Evolutionary conservation across 352 stramenopile species (phyloP).

Genomic region (Globisporangium parvum): DNA sequence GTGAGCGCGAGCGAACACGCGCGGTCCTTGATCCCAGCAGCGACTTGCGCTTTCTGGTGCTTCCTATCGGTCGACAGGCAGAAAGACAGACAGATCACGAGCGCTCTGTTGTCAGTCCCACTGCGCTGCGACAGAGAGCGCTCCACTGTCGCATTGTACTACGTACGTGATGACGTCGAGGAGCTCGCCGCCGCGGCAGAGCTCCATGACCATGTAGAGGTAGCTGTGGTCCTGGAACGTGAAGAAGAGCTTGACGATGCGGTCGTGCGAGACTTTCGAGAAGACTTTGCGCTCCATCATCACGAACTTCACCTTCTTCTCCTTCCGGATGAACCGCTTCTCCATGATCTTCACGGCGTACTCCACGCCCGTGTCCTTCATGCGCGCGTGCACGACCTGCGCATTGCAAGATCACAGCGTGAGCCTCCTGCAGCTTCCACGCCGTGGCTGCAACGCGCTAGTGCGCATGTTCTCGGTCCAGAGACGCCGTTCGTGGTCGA

Average conservation of each 20-base stretch:
- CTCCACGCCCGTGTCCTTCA: slow-evolving; percentile 82
- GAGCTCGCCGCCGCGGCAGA: slow-evolving; percentile 80
- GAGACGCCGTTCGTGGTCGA: not conserved
- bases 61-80: too few species aligned
- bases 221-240: slow-evolving; percentile 88
- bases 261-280: slow-evolving; percentile 83
- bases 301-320: slow-evolving; percentile 90
- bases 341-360: slow-evolving; percentile 92
- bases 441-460: not conserved
- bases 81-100: too few species aligned
- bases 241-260: slow-evolving; percentile 88
- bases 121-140: not conserved
- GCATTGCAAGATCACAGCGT: not conserved
- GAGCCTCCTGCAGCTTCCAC: not conserved
- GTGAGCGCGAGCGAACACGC: slow-evolving; percentile 81
- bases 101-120: too few species aligned
- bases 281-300: slow-evolving; percentile 91
- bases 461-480: not conserved
- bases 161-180: slow-evolving; percentile 84
- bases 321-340: slow-evolving; percentile 87
- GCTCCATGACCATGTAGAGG: slow-evolving; percentile 90
- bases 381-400: slow-evolving; percentile 81
- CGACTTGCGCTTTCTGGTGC: slow-evolving; percentile 61
- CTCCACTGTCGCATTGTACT: not conserved
- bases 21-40: slow-evolving; percentile 45